Evolutionary conservation across 2,329 filamentous ascomycete species (phyloP).

Genomic region (Xylariaceae sp.): DNA sequence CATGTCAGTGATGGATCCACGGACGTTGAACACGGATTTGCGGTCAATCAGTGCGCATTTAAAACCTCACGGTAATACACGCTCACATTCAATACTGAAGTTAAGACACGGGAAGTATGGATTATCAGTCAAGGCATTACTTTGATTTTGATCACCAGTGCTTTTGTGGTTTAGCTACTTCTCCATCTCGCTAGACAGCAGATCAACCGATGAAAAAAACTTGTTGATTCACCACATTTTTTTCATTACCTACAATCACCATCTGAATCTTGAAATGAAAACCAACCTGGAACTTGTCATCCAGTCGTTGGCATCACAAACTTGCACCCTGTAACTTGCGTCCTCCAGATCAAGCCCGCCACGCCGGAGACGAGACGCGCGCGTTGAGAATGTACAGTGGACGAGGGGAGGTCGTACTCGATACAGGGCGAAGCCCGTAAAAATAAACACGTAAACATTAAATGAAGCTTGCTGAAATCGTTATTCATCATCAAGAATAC

Average conservation of each 20-base stretch:
- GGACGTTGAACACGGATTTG: too few relatives aligned
- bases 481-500: conserved; percentile 13
- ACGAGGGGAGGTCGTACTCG: conserved; percentile 22
- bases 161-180: conserved; percentile 16
- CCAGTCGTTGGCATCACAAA: conserved; percentile 13
- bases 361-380: conserved; percentile 28
- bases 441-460: conserved; percentile 36
- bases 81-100: neutral
- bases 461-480: conserved; percentile 15
- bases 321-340: conserved; percentile 13
- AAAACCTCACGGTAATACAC: neutral
- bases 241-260: conserved; percentile 10
- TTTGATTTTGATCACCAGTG: neutral
- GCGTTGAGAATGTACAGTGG: conserved; percentile 30
- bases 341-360: conserved; percentile 15
- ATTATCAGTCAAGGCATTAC: neutral
- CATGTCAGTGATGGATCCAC: too few relatives aligned
- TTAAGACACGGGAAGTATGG: neutral
- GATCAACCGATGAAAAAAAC: conserved; percentile 1
- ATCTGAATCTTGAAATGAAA: conserved; percentile 12
- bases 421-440: conserved; percentile 21
- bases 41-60: neutral
- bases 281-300: conserved; percentile 9
- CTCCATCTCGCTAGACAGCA: conserved; percentile 2
- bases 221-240: conserved; percentile 5